Conservation (phyloP, 2,329 filamentous ascomycete genomes). For the Polytolypa hystricis region DNA sequence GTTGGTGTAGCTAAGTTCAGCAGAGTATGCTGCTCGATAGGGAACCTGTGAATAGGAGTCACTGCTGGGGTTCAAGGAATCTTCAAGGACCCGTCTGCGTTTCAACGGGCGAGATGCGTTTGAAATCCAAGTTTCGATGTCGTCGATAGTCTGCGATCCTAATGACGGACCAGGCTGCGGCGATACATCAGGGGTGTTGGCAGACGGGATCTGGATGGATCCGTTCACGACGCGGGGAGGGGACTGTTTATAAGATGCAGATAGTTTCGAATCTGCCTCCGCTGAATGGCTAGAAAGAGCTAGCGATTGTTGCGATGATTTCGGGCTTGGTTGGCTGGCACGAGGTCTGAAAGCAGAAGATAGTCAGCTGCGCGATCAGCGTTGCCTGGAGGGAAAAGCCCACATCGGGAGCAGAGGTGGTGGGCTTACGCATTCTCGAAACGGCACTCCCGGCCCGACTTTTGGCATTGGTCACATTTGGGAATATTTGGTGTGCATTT, state of each 20-base stretch:
- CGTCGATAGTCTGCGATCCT: background rate
- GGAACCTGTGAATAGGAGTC: background rate
- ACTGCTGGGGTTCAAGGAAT: background rate
- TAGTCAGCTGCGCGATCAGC: slow-evolving; percentile 11
- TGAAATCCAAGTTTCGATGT: too few species aligned
- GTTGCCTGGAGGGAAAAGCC: too few species aligned
- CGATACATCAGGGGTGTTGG: background rate
- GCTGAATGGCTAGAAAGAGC: background rate
- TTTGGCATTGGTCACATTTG: slow-evolving; percentile 84
- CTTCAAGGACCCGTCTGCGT: background rate
- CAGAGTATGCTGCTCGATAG: slow-evolving; percentile 10
- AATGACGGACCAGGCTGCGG: background rate
- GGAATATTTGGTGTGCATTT: slow-evolving; percentile 85
- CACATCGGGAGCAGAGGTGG: too few species aligned
- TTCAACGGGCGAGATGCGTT: background rate
- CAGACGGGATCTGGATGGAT: too few species aligned
- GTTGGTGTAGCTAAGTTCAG: slow-evolving; percentile 19
- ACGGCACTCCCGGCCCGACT: slow-evolving; percentile 75
- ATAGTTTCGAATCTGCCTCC: background rate
- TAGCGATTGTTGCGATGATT: background rate
- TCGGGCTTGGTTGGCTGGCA: slow-evolving; percentile 21
- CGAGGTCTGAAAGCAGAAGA: slow-evolving; percentile 17
- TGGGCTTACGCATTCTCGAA: slow-evolving; percentile 80
- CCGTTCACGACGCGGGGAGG: too few species aligned
- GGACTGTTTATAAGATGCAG: too few species aligned